These are phyloP conservation scores for Globisporangium polare DNA, from an alignment of 352 stramenopile genomes.

Conservation along the genomic window DNA sequence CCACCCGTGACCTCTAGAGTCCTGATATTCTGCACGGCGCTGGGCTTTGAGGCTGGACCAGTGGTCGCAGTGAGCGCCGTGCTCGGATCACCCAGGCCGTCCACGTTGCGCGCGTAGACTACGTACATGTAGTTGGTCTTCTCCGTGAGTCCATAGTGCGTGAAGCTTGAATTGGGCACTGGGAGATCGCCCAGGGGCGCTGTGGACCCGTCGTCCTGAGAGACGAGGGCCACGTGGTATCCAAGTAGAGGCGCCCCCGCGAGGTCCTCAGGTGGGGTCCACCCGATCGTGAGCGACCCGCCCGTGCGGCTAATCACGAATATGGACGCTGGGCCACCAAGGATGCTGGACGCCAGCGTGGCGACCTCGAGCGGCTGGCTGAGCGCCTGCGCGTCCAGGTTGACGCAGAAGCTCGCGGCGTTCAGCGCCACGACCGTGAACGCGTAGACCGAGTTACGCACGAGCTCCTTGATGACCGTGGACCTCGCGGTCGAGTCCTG, in stretches of 20 bases:
- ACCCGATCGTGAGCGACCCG: conserved; percentile 40
- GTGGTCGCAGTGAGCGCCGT: conserved; percentile 18
- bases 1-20: conserved; percentile 19
- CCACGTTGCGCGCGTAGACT: conserved; percentile 42
- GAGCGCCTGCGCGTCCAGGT: conserved; percentile 18
- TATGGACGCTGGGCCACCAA: conserved; percentile 23
- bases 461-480: conserved; percentile 25
- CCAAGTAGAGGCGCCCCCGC: conserved; percentile 39
- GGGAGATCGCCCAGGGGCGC: conserved; percentile 1
- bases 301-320: conserved; percentile 26
- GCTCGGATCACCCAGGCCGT: conserved; percentile 36
- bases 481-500: conserved; percentile 30
- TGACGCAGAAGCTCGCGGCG: conserved; percentile 43
- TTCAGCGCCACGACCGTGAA: conserved; percentile 51
- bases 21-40: conserved; percentile 18
- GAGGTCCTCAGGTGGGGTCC: conserved; percentile 40
- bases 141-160: conserved; percentile 35
- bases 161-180: conserved; percentile 20
- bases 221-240: conserved; percentile 29
- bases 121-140: conserved; percentile 40
- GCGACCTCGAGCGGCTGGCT: conserved; percentile 26
- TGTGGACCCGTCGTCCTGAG: conserved; percentile 2
- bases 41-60: conserved; percentile 17
- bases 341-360: conserved; percentile 29
- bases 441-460: conserved; percentile 26